Base-by-base conservation (phyloP, 2,329 filamentous ascomycete species). In the Hortaea werneckii region DNA sequence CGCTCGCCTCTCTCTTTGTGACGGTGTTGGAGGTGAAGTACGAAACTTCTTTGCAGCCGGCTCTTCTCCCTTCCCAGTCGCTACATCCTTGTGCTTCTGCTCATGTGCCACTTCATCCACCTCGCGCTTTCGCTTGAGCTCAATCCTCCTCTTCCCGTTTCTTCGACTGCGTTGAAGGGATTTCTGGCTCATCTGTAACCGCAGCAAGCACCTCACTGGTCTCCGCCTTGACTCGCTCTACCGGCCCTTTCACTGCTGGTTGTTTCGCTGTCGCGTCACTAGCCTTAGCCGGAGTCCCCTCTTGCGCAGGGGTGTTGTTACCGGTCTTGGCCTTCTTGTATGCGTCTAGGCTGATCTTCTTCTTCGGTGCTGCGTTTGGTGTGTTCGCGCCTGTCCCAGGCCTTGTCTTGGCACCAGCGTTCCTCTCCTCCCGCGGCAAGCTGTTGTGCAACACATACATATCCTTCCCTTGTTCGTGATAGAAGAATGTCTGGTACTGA, bases 401-500 rank as follows among this genome's bases (percentile, higher is more conserved):
- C 26, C 66, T 52, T 49, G 61, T 45, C 50, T 56, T 51, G 30
- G 40, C 20, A 28, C 20, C 46, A 35, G 37, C 37, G 13, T 29
- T 45, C 57, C 7, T 58, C 52, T 51, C 52, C 29, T 58, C 54
- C 40, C 61, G 57, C 51, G 43, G 53, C 34, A 44, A 42, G 42
- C 50, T 60, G 43, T 45, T 58, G 43, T 56, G 57, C 50, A 53
- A 48, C 48, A 56, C 52, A 43, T 54, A 59, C 50, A 61, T 55
- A 29, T 54, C 54, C 42, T 54, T 56, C 48, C 73, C 72, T 30
- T 71, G 71, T 56, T 79, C 74, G 58, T 78, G 76, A 46, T 73
- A 75, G 44, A 77, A 64, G 53, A 78, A 81, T 47, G 77, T 81
- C 67, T 78, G 70, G 60, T 82, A 82, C 58, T 82, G 79, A 43